Evolutionary conservation across 192 early-diverging fungal genomes (phyloP).

Genomic region (Coemansia erecta): DNA sequence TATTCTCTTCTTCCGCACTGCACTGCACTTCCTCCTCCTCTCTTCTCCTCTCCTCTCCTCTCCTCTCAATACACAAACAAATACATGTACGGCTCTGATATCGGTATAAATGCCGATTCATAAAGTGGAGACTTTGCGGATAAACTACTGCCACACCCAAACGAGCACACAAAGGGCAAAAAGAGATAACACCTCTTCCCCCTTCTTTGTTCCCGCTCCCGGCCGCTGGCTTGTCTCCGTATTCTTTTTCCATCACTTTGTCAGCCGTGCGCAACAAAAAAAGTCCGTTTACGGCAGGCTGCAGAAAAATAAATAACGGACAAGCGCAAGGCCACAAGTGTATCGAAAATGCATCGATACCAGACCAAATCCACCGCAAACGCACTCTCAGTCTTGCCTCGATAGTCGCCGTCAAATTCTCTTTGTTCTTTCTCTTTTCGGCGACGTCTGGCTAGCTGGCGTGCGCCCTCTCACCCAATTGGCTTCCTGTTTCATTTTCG

Average conservation of each 20-base stretch:
- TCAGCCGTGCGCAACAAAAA: not conserved
- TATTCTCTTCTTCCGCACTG: not conserved
- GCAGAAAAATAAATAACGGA: not conserved
- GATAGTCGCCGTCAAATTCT: not conserved
- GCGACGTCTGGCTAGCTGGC: not conserved
- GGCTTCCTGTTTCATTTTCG: conserved; percentile 2
- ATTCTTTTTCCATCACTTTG: no score
- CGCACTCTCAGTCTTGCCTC: not conserved
- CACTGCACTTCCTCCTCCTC: not conserved
- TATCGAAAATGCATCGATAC: conserved; percentile 10
- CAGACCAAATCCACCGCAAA: no score
- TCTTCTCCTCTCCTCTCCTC: not conserved
- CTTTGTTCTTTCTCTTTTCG: conserved; percentile 1
- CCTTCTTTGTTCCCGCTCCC: no score
- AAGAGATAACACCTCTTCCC: no score
- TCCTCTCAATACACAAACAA: not conserved
- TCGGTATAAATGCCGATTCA: no score
- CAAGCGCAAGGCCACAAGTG: not conserved
- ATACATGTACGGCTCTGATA: no score
- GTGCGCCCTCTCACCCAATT: not conserved
- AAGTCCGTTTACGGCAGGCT: not conserved
- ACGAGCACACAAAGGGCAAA: no score
- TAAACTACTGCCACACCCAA: no score
- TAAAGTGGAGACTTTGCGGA: no score
- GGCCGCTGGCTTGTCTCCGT: no score